Base-by-base conservation (phyloP, 495 filamentous ascomycete species). In the Antarctomyces pellizariae region DNA sequence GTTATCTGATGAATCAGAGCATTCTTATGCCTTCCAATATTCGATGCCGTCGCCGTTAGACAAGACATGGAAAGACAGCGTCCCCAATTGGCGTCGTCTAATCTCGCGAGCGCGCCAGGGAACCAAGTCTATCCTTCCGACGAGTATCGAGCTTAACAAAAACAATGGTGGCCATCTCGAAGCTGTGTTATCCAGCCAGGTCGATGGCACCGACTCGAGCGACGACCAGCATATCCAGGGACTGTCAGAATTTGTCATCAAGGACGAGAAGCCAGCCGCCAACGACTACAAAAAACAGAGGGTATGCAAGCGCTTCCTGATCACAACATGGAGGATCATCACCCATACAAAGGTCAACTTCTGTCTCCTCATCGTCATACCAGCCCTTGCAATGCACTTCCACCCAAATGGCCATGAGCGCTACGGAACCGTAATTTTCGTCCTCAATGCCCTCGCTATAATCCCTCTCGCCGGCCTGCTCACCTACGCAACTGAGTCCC, bases 361-460 rank as follows among this genome's bases (percentile, higher is more conserved):
- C 29, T 15, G 13, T 19, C 26, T 35, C 26, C 32, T 12, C 19
- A 28, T 6, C 31, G 26, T 24, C 22, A 16, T 25, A 10, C 7
- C 29, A 22, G 18, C n/a, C 25, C 17, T 29, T 1, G 24, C 33
- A 31, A 25, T 29, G 29, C 22, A 27, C 21, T 22, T 16, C 13
- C 18, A 36, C 49, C 5, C 48, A 47, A 5, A 41, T 49, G 23
- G 34, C n/a, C 10, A 25, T 14, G n/a, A n/a, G n/a, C n/a, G n/a
- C n/a, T n/a, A n/a, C 2, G 12, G 12, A 5, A 51, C 56, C 1
- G 39, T 67, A 18, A 48, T 77, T 26, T 89, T 86, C 46, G 67
- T 68, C 19, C 63, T 83, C 55, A 86, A 89, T 38, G 73, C 75
- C 6, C 54, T 86, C 27, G 77, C 78, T 16, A 79, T 89, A 45